A percentile compares a stretch with the other conserved stretches of the same genome.
phyloP scores from a whole-genome alignment of 306 rosid genomes.

The Urtica urens region DNA sequence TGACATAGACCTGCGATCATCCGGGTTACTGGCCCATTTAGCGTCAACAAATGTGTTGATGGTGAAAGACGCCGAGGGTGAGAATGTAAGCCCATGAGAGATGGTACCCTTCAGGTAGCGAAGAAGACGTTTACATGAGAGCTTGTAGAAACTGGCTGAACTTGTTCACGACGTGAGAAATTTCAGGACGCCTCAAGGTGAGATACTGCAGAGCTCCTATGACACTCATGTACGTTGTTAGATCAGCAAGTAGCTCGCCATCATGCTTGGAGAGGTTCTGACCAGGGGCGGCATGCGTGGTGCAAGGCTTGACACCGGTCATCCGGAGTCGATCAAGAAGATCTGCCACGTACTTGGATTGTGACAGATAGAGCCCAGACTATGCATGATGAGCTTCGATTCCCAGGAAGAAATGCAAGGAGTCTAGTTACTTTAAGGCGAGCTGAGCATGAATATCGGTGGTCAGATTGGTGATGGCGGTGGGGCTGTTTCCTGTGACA shows the following conservation, averaged over 20 bases:
- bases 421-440: neutral
- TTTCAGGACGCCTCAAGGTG: no score
- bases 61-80: no score
- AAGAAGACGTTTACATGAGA: neutral
- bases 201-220: no score
- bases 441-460: neutral
- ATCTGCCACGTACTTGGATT: neutral
- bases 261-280: no score
- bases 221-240: no score
- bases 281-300: neutral
- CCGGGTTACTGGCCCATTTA: no score
- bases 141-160: neutral
- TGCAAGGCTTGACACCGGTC: neutral
- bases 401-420: neutral
- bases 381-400: neutral
- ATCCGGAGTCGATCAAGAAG: neutral
- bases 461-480: neutral
- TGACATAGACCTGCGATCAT: no score
- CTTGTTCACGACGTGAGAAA: neutral
- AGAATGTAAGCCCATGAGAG: no score
- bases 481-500: no score
- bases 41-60: no score
- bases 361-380: neutral
- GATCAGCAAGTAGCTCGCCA: no score
- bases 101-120: neutral